Conservation (phyloP, 2,329 filamentous ascomycete species). For the Penicillium freii region DNA sequence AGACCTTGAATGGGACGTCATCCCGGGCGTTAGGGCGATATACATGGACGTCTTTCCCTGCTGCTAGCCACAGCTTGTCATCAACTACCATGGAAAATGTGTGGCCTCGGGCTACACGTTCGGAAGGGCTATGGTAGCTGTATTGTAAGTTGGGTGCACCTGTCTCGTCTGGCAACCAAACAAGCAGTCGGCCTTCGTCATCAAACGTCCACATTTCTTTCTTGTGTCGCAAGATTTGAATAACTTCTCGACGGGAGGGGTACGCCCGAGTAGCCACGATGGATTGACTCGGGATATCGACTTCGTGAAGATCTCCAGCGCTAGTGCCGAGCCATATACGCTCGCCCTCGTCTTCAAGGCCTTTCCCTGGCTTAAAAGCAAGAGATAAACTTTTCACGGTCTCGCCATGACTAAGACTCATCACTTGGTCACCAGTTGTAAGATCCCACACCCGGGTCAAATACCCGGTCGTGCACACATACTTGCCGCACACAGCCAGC, state of each 20-base stretch:
- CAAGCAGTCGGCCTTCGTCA: conserved; percentile 77
- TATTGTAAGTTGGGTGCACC: conserved; percentile 72
- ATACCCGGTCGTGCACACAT: conserved; percentile 81
- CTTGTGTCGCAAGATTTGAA: conserved; percentile 79
- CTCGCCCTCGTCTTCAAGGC: conserved; percentile 75
- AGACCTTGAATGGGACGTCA: conserved; percentile 69
- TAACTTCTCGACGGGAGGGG: conserved; percentile 75
- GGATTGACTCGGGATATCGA: conserved; percentile 73
- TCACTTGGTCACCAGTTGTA: conserved; percentile 72
- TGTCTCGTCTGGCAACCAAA: conserved; percentile 78
- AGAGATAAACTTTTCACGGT: conserved; percentile 77
- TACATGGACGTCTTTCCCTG: conserved; percentile 81
- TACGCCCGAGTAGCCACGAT: conserved; percentile 68
- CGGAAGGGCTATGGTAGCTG: conserved; percentile 65
- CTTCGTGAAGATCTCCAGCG: conserved; percentile 81
- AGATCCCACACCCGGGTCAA: conserved; percentile 88
- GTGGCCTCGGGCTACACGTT: conserved; percentile 75
- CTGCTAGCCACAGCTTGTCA: conserved; percentile 81
- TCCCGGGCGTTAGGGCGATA: conserved; percentile 72
- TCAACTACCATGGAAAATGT: conserved; percentile 87
- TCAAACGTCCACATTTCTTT: conserved; percentile 94
- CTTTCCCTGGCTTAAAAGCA: conserved; percentile 77
- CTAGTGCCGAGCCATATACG: conserved; percentile 89
- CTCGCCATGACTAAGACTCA: conserved; percentile 81
- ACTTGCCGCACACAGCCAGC: conserved; percentile 83